Percentiles rank a stretch among this genome's conserved stretches.
phyloP scores from a whole-genome alignment of 441 rosid genomes.

The Macaranga tanarius region DNA sequence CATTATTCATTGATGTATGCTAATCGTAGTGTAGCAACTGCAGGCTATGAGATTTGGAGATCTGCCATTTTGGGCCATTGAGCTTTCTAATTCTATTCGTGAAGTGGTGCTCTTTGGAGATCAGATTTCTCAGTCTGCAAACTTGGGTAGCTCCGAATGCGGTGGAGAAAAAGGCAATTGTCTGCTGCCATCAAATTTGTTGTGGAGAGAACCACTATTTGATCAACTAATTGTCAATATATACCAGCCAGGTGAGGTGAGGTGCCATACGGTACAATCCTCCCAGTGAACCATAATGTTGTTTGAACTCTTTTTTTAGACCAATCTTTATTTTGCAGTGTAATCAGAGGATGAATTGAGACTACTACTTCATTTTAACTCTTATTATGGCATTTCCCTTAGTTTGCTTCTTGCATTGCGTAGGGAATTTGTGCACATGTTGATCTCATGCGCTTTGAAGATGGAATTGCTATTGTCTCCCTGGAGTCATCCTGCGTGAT shows the following conservation, averaged over 20 bases:
- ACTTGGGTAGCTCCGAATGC: neutral
- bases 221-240: slow-evolving; percentile 78
- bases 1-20: neutral
- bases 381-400: neutral
- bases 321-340: too few species aligned
- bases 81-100: slow-evolving; percentile 51
- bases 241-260: slow-evolving; percentile 87
- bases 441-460: slow-evolving; percentile 84
- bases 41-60: slow-evolving; percentile 95
- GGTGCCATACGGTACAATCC: slow-evolving; percentile 4
- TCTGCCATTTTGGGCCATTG: slow-evolving; percentile 74
- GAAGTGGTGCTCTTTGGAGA: slow-evolving; percentile 42
- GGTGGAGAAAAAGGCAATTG: slow-evolving; percentile 17
- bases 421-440: slow-evolving; percentile 95
- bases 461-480: slow-evolving; percentile 83
- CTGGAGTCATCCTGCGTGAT: slow-evolving; percentile 83
- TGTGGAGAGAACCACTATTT: slow-evolving; percentile 75
- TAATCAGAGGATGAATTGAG: too few species aligned
- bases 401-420: neutral
- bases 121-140: slow-evolving; percentile 28
- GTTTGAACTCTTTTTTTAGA: too few species aligned
- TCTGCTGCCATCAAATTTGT: slow-evolving; percentile 50
- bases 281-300: too few species aligned
- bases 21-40: neutral
- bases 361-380: too few species aligned